Conservation (phyloP, 1,284 basidiomycete species). For the Puccinia coronata region DNA sequence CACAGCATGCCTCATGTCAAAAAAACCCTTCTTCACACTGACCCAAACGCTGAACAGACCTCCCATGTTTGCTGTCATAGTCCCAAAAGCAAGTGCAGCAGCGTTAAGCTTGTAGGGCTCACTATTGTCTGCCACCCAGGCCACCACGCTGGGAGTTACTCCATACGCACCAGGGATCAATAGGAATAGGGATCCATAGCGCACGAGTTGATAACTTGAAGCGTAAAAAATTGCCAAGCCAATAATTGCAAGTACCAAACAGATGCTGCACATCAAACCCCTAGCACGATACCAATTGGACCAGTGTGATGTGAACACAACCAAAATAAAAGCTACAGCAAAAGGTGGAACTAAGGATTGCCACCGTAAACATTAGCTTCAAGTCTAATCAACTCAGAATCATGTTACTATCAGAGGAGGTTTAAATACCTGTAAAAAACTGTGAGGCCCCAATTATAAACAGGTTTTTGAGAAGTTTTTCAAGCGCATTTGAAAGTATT, state of each 20-base stretch:
- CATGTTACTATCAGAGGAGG: not conserved
- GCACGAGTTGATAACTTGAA: not conserved
- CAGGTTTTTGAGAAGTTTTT: too few species aligned
- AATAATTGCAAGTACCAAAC: constrained; percentile 12
- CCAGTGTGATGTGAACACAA: constrained; percentile 3
- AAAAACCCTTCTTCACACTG: not conserved
- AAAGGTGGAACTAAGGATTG: constrained; percentile 6
- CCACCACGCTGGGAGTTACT: not conserved
- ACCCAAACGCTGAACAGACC: constrained; percentile 34
- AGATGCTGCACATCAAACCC: not conserved
- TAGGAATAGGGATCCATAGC: constrained; percentile 23
- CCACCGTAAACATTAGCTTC: not conserved
- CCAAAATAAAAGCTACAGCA: not conserved
- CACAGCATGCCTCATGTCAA: too few species aligned
- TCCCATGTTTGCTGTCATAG: not conserved
- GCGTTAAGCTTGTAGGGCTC: constrained; percentile 13
- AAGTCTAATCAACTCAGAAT: not conserved
- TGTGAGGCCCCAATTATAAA: too few species aligned
- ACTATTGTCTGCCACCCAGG: constrained; percentile 21
- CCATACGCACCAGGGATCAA: constrained; percentile 22
- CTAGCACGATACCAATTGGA: constrained; percentile 12
- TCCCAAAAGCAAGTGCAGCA: constrained; percentile 4
- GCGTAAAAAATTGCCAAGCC: constrained; percentile 24
- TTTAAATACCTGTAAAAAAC: not conserved
- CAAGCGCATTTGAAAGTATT: too few species aligned